Percentiles rank a stretch among this genome's conserved stretches.
Evolutionary conservation across 208 protist species (phyloP).

Genomic region (Acanthamoeba castellanii): DNA sequence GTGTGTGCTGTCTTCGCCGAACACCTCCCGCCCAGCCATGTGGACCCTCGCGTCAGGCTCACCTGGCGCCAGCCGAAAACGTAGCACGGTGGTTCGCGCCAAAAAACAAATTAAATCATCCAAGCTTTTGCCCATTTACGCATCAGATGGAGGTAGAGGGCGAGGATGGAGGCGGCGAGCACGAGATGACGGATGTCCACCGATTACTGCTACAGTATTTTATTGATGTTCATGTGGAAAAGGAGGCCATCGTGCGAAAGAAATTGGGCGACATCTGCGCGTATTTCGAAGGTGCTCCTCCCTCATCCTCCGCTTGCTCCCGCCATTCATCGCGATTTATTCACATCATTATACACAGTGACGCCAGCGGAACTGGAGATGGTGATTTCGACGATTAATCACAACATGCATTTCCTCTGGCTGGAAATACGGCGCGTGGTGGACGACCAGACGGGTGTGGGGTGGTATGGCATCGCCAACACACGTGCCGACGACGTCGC

Average conservation of each 20-base stretch:
- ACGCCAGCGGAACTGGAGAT: neutral
- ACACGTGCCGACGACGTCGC: slow-evolving; percentile 29
- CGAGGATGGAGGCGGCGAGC: neutral
- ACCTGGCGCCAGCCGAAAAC: neutral
- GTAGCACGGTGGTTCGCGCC: no score
- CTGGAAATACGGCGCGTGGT: slow-evolving; percentile 19
- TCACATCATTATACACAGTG: neutral
- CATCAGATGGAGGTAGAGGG: neutral
- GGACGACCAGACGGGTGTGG: neutral
- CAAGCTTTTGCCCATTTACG: neutral
- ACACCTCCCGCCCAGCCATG: neutral
- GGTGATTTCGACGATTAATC: neutral
- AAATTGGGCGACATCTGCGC: slow-evolving; percentile 3
- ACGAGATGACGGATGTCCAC: slow-evolving; percentile 51
- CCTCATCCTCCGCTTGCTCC: neutral
- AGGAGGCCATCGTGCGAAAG: neutral
- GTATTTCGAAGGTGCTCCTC: neutral
- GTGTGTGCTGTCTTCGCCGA: neutral
- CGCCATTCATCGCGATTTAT: neutral
- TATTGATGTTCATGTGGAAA: neutral
- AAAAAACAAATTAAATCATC: neutral
- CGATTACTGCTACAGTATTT: slow-evolving; percentile 40
- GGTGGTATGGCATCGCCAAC: slow-evolving; percentile 27
- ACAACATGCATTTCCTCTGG: slow-evolving; percentile 45
- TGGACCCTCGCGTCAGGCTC: neutral